Percentiles rank a stretch among this genome's conserved stretches.
phyloP scores from a whole-genome alignment of 179 eudicot species.

The Beta corolliflora region DNA sequence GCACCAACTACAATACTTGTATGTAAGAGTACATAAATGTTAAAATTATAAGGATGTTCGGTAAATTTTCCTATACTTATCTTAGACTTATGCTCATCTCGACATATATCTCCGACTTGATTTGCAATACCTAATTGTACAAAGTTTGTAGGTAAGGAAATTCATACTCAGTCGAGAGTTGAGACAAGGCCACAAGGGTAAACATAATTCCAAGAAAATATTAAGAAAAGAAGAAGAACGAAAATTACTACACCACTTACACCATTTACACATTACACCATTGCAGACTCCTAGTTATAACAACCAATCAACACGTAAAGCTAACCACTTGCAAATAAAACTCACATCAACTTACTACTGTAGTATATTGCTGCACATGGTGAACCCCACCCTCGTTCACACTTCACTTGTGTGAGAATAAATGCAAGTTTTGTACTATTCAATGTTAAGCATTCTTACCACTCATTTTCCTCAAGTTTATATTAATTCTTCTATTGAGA shows the following conservation, averaged over 20 bases:
- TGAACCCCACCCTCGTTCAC: slow-evolving; percentile 19
- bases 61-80: too few relatives aligned
- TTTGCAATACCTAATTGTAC: too few relatives aligned
- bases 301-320: slow-evolving; percentile 10
- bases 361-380: slow-evolving; percentile 4
- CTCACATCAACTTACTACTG: not conserved
- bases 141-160: too few relatives aligned
- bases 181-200: too few relatives aligned
- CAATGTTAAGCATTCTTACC: not conserved
- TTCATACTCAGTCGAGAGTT: too few relatives aligned
- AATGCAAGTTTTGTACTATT: not conserved
- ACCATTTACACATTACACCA: not conserved
- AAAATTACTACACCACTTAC: too few relatives aligned
- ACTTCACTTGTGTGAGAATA: slow-evolving; percentile 6
- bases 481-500: not conserved
- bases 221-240: not conserved
- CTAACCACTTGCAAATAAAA: slow-evolving; percentile 9
- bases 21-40: too few relatives aligned
- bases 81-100: too few relatives aligned
- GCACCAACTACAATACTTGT: too few relatives aligned
- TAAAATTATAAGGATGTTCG: too few relatives aligned
- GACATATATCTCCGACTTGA: too few relatives aligned
- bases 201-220: too few relatives aligned
- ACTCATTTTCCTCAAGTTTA: not conserved
- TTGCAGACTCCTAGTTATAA: not conserved